Evolutionary conservation across 345 rosid species (phyloP), one percentile per base, ranked within the genome.

Genomic region (Hibiscus mutabilis): DNA sequence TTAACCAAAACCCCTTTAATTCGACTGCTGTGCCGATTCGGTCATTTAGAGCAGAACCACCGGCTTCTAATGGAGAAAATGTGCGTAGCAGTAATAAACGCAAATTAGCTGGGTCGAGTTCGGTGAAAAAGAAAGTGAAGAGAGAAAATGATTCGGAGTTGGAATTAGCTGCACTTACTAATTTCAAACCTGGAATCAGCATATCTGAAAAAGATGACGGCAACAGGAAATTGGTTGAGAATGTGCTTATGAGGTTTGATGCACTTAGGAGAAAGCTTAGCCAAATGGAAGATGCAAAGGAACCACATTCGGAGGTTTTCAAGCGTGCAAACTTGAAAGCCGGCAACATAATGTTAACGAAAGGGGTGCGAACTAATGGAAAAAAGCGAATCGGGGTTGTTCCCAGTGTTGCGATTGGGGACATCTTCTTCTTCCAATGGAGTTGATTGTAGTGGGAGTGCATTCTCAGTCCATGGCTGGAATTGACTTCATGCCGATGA

Each of bases 381-480:
- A 88, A 70, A 81, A 91, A 88, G 79, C 82, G 93, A 77, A 79
- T 82, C 13, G 99, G 98, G 31, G 53, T 71, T 27, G 87, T 88
- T 62, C 90, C 98, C 22, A 97, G 97, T n/a, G 85, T 95, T 57
- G 87, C 89, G 69, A 78, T 92, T 49, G 97, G 99, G 4, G 97
- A 92, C 65, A 76, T 90, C 59, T 95, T 86, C 87, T 88, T 82
- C 77, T 92, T 89, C 64, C 76, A 61, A 89, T 92, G 86, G 98
- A 95, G 78, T 74, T 95, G 86, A 85, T 91, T 78, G 80, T 92
- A 74, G 75, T 90, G 5, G 99, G 98, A 8, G 71, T 95, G 70
- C 98, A 95, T 74, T 77, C 94, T 29, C 97, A 79, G 58, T 78
- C 90, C 42, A 91, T 92, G 93, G 99, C 91, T 61, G 99, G 99